Percentiles rank a stretch among this genome's conserved stretches.
These are phyloP conservation scores for Fonsecaea nubica DNA, from an alignment of 2,329 filamentous ascomycete species.

Conservation along the genomic window DNA sequence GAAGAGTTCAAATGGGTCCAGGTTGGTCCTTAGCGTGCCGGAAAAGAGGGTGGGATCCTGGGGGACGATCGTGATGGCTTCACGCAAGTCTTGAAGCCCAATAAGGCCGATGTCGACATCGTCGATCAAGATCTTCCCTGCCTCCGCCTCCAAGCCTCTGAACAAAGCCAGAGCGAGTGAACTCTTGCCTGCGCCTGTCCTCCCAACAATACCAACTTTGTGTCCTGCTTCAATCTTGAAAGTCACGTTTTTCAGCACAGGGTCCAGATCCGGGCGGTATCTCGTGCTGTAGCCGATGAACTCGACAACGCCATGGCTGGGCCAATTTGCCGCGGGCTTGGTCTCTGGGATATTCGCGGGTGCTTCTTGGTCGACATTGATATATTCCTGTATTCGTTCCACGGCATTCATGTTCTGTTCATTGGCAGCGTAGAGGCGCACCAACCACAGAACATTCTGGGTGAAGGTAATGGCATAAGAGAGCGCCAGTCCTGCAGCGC, in stretches of 20 bases:
- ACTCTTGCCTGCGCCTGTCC: slow-evolving; percentile 95
- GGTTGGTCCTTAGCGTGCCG: slow-evolving; percentile 61
- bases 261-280: slow-evolving; percentile 85
- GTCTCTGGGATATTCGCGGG: slow-evolving; percentile 76
- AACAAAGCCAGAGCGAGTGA: slow-evolving; percentile 92
- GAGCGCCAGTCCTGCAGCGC: slow-evolving; percentile 88
- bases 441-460: slow-evolving; percentile 95
- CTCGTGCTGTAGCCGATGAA: slow-evolving; percentile 89
- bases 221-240: slow-evolving; percentile 86
- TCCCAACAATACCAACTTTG: slow-evolving; percentile 94
- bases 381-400: slow-evolving; percentile 95
- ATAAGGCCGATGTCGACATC: slow-evolving; percentile 88
- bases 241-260: slow-evolving; percentile 79
- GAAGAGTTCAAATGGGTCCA: slow-evolving; percentile 89
- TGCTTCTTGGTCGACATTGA: slow-evolving; percentile 95
- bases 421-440: slow-evolving; percentile 89
- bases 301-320: slow-evolving; percentile 80
- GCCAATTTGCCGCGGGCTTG: slow-evolving; percentile 81
- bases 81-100: slow-evolving; percentile 88
- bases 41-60: slow-evolving; percentile 70
- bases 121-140: slow-evolving; percentile 88
- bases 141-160: slow-evolving; percentile 88
- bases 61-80: slow-evolving; percentile 95
- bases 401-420: slow-evolving; percentile 99
- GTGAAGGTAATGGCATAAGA: slow-evolving; percentile 97